Conservation (phyloP, 78 protist species). For the Andalucia godoyi region DNA sequence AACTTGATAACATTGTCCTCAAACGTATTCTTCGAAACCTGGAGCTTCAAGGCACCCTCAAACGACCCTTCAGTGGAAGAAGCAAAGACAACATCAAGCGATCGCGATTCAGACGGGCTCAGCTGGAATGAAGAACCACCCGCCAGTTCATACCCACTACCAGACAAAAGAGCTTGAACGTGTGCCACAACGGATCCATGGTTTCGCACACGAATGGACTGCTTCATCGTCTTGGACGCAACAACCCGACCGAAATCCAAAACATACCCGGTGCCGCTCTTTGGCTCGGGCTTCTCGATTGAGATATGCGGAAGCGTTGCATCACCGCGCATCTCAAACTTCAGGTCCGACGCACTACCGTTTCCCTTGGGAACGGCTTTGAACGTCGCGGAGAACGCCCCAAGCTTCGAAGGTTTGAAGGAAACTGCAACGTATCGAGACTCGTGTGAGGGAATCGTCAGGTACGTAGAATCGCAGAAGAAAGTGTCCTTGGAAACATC, state of each 20-base stretch:
- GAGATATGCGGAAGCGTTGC: conserved; percentile 56
- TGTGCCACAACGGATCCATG: too few relatives aligned
- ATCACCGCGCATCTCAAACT: conserved; percentile 50
- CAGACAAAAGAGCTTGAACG: too few relatives aligned
- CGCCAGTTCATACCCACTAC: too few relatives aligned
- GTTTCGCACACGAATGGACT: conserved; percentile 9
- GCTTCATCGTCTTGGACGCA: too few relatives aligned
- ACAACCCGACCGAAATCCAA: too few relatives aligned
- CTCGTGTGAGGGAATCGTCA: conserved; percentile 52
- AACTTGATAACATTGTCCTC: conserved; percentile 20
- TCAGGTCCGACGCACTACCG: not conserved
- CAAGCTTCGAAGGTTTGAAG: conserved; percentile 37
- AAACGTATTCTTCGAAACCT: conserved; percentile 25
- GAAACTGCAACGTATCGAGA: conserved; percentile 34
- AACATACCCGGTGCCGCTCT: not conserved
- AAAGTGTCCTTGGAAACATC: conserved; percentile 14
- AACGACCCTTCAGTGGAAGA: not conserved
- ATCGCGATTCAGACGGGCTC: too few relatives aligned
- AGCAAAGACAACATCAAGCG: too few relatives aligned
- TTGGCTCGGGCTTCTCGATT: not conserved
- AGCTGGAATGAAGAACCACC: too few relatives aligned
- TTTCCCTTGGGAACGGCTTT: conserved; percentile 22
- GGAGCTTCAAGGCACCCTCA: not conserved
- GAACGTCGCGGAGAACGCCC: conserved; percentile 17
- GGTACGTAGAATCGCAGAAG: conserved; percentile 10